Evolutionary conservation across 2,329 filamentous ascomycete species (phyloP).

Genomic region (Cercospora nicotianae): DNA sequence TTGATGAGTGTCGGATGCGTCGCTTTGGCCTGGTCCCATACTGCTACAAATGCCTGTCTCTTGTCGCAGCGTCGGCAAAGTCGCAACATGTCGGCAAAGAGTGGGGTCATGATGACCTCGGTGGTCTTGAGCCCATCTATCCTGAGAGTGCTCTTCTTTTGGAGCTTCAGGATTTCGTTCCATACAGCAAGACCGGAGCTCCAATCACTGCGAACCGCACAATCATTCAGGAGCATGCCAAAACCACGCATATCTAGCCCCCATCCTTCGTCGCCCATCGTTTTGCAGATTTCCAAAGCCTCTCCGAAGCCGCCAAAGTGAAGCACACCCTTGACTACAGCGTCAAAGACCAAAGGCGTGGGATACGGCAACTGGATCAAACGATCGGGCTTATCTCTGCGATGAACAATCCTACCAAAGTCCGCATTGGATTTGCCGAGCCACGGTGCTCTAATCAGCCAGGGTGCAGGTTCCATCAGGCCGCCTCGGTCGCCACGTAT

Average conservation of each 20-base stretch:
- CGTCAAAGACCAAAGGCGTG: constrained; percentile 47
- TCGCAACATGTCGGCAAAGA: constrained; percentile 31
- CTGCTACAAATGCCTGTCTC: constrained; percentile 17
- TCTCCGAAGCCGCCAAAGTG: constrained; percentile 49
- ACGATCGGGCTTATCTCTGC: constrained; percentile 24
- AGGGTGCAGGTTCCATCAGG: constrained; percentile 42
- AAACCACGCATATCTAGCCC: constrained; percentile 45
- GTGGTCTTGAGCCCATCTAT: constrained; percentile 14
- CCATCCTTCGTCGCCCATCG: constrained; percentile 49
- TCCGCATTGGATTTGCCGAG: constrained; percentile 29
- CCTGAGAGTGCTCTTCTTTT: constrained; percentile 17
- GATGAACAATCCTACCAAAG: constrained; percentile 30
- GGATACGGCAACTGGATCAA: constrained; percentile 48
- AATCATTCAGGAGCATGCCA: constrained; percentile 44
- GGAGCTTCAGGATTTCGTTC: constrained; percentile 42
- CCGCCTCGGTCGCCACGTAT: constrained; percentile 43
- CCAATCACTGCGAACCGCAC: constrained; percentile 43
- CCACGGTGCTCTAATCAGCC: constrained; percentile 5
- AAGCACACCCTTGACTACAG: constrained; percentile 45
- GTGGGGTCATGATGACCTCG: constrained; percentile 20
- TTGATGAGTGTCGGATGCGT: constrained; percentile 2
- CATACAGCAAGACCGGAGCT: constrained; percentile 42
- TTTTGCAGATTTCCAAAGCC: constrained; percentile 44
- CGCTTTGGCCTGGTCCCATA: constrained; percentile 15
- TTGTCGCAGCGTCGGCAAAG: constrained; percentile 28